These are phyloP conservation scores for Schizosaccharomyces osmophilus DNA, from an alignment of 805 yeast genomes.

Conservation along the genomic window DNA sequence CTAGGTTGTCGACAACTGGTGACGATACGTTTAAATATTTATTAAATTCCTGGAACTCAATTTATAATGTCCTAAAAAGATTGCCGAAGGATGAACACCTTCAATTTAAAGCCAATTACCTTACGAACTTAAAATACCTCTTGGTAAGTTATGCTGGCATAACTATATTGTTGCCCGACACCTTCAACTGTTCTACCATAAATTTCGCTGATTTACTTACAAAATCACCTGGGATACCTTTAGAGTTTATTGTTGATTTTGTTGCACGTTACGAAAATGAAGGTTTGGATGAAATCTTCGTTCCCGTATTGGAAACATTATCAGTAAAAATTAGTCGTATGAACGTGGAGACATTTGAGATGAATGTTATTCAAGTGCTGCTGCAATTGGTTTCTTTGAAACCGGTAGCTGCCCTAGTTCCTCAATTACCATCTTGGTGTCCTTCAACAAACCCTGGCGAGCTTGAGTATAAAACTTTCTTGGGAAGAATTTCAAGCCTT, in stretches of 20 bases:
- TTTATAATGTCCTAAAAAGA: conserved; percentile 12
- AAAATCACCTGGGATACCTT: conserved; percentile 8
- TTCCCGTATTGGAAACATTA: conserved; percentile 21
- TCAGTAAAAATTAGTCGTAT: conserved; percentile 14
- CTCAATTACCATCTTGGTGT: conserved; percentile 30
- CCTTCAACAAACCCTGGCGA: conserved; percentile 26
- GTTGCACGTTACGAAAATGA: conserved; percentile 38
- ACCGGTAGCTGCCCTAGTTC: conserved; percentile 33
- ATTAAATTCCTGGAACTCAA: background rate
- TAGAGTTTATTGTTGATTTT: conserved; percentile 31
- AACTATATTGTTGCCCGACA: conserved; percentile 10
- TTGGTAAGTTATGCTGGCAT: conserved; percentile 24
- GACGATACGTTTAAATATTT: background rate
- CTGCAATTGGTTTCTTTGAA: conserved; percentile 34
- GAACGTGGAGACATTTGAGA: conserved; percentile 8
- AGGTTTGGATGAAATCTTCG: conserved; percentile 37
- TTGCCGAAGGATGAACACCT: conserved; percentile 13
- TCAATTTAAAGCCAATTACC: conserved; percentile 17
- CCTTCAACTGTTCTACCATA: conserved; percentile 5
- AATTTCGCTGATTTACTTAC: conserved; percentile 7
- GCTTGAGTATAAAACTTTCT: conserved; percentile 34
- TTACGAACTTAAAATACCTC: conserved; percentile 21
- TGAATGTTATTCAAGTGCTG: conserved; percentile 21
- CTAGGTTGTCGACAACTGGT: background rate
- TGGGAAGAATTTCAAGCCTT: conserved; percentile 25